Conservation (phyloP, 2,329 filamentous ascomycete genomes). For the Colletotrichum liaoningense region DNA sequence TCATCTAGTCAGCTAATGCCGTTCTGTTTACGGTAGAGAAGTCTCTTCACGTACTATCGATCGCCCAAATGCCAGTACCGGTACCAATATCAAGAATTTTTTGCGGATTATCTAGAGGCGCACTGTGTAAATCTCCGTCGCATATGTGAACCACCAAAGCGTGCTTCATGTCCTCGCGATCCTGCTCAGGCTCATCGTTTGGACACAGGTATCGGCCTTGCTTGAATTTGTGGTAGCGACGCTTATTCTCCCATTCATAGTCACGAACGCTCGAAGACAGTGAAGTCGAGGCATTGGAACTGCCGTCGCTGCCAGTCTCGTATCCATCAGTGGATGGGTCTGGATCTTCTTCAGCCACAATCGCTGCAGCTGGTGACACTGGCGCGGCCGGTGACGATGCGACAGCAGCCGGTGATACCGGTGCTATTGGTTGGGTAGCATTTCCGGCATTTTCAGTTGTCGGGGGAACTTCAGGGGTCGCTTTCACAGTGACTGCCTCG, state of each 20-base stretch:
- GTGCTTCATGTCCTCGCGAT: conserved; percentile 50
- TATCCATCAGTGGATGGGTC: not conserved
- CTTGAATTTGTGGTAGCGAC: conserved; percentile 54
- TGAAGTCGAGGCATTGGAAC: conserved; percentile 40
- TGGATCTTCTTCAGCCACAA: not conserved
- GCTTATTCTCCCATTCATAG: conserved; percentile 54
- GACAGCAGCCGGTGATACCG: not conserved
- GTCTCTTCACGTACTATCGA: not conserved
- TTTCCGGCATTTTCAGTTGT: not conserved
- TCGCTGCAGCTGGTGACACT: not conserved
- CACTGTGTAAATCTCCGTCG: conserved; percentile 52
- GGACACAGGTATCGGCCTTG: conserved; percentile 51
- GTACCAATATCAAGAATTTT: conserved; percentile 6
- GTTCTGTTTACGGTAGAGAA: too few relatives aligned
- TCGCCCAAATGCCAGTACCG: not conserved
- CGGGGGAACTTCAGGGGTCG: not conserved
- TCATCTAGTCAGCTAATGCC: not conserved
- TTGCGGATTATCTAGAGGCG: conserved; percentile 46
- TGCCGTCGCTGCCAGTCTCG: conserved; percentile 36
- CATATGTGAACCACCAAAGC: conserved; percentile 49
- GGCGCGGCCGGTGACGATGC: not conserved
- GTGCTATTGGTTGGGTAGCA: not conserved
- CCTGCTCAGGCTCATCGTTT: conserved; percentile 40
- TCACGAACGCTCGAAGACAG: conserved; percentile 49
- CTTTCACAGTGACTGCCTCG: not conserved